Conservation (phyloP, 495 filamentous ascomycete genomes). For the Talaromyces proteolyticus region DNA sequence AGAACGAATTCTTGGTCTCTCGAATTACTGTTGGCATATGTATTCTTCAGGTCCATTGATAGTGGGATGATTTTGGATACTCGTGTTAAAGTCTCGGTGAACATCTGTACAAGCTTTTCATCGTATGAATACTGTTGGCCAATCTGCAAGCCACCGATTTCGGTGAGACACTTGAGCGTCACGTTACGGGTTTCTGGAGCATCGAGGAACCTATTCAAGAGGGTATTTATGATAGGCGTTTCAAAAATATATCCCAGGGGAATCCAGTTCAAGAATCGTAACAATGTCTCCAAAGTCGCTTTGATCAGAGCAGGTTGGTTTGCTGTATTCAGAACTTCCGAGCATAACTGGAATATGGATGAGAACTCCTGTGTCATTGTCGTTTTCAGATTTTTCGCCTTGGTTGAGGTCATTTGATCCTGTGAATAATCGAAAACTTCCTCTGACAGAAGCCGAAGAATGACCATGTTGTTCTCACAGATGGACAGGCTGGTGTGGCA, state of each 20-base stretch:
- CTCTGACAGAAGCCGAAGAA: slow-evolving; percentile 90
- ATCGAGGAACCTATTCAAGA: slow-evolving; percentile 84
- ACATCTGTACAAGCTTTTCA: slow-evolving; percentile 93
- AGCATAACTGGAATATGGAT: slow-evolving; percentile 93
- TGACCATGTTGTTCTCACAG: slow-evolving; percentile 99
- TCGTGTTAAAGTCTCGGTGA: slow-evolving; percentile 85
- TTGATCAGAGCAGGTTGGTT: slow-evolving; percentile 85
- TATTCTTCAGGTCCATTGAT: slow-evolving; percentile 78
- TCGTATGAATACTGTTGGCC: slow-evolving; percentile 78
- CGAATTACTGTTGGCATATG: slow-evolving; percentile 84
- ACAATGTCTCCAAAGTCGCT: slow-evolving; percentile 86
- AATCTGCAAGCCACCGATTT: slow-evolving; percentile 86
- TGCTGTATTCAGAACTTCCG: slow-evolving; percentile 83
- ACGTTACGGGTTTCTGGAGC: slow-evolving; percentile 92
- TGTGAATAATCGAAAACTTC: slow-evolving; percentile 99
- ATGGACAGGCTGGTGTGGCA: slow-evolving; percentile 92
- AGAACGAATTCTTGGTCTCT: slow-evolving; percentile 97
- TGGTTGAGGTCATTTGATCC: slow-evolving; percentile 95
- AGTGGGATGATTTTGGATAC: slow-evolving; percentile 89
- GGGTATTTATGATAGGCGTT: slow-evolving; percentile 90
- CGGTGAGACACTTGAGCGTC: slow-evolving; percentile 92
- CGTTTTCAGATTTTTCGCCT: slow-evolving; percentile 91
- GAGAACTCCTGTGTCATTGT: slow-evolving; percentile 99
- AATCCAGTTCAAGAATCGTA: slow-evolving; percentile 98
- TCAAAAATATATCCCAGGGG: slow-evolving; percentile 98